These are phyloP conservation scores for Euphrasia confusa DNA, from an alignment of 257 asterid genomes.

Conservation along the genomic window DNA sequence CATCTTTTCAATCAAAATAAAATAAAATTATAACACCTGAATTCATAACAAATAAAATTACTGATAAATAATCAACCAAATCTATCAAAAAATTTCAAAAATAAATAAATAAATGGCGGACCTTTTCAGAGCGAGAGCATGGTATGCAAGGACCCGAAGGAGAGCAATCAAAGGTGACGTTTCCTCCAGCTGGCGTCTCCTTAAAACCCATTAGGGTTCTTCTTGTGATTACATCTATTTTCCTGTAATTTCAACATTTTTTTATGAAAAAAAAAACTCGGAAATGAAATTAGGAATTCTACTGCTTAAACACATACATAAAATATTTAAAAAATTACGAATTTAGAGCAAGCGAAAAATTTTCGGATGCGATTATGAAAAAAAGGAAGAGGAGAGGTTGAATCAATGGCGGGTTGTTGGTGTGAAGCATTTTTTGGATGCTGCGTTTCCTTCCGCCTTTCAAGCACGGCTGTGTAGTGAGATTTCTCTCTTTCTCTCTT, in stretches of 20 bases:
- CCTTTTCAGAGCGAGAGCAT: slow-evolving; percentile 89
- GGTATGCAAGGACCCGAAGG: slow-evolving; percentile 97
- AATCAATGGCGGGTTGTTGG: slow-evolving; percentile 25
- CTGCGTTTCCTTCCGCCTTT: slow-evolving; percentile 22
- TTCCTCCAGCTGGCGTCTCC: slow-evolving; percentile 84
- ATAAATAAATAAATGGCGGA: slow-evolving; percentile 18
- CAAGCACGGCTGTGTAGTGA: slow-evolving; percentile 22
- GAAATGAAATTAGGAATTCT: slow-evolving; percentile 12
- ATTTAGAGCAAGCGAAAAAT: slow-evolving; percentile 30
- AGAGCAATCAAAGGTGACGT: slow-evolving; percentile 77
- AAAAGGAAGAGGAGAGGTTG: slow-evolving; percentile 24
- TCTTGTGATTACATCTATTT: slow-evolving; percentile 27
- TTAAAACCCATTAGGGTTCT: slow-evolving; percentile 63
- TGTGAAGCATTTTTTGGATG: slow-evolving; percentile 34
- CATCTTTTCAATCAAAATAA: background rate
- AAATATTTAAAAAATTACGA: slow-evolving; percentile 33
- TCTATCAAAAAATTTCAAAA: background rate
- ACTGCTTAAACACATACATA: slow-evolving; percentile 7
- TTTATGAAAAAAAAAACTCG: slow-evolving; percentile 12
- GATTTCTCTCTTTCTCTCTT: slow-evolving; percentile 24
- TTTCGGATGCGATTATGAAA: slow-evolving; percentile 12
- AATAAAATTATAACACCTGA: too few species aligned
- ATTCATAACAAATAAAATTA: background rate
- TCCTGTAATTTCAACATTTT: slow-evolving; percentile 29
- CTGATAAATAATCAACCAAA: background rate